Evolutionary conservation across 495 filamentous ascomycete genomes (phyloP).

Genomic region (Neurospora sp.): DNA sequence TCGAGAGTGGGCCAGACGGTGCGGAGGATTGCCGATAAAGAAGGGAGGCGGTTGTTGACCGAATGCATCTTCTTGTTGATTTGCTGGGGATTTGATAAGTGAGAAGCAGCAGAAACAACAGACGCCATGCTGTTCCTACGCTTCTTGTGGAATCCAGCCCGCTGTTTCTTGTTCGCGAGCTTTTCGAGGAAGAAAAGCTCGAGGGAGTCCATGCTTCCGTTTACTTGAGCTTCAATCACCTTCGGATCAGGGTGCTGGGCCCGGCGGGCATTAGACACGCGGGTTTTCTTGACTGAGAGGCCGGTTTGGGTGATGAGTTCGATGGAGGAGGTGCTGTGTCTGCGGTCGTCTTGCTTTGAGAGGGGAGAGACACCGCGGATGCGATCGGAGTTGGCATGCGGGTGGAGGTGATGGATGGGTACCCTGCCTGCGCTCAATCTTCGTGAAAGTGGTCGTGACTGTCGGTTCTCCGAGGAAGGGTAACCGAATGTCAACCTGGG

Average conservation of each 20-base stretch:
- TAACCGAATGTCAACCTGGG: not conserved
- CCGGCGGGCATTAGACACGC: conserved; percentile 4
- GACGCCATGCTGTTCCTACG: not conserved
- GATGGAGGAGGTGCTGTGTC: conserved; percentile 2
- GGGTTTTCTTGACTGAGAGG: conserved; percentile 10
- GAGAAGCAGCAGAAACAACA: not conserved
- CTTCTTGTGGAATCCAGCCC: not conserved
- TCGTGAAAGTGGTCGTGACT: not conserved
- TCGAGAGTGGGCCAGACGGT: conserved; percentile 65
- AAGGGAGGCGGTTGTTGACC: conserved; percentile 11
- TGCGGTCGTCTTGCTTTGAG: conserved; percentile 1
- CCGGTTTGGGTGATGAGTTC: conserved; percentile 10
- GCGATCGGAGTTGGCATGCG: not conserved
- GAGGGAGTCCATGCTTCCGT: conserved; percentile 13
- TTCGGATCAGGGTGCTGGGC: not conserved
- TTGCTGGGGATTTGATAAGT: not conserved
- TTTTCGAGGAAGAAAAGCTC: conserved; percentile 20
- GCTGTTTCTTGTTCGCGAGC: conserved; percentile 7
- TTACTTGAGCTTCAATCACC: not conserved
- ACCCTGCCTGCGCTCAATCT: not conserved
- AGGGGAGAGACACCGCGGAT: not conserved
- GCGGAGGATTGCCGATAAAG: conserved; percentile 51
- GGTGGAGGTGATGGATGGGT: not conserved
- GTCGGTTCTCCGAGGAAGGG: not conserved
- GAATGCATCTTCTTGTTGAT: conserved; percentile 2